A percentile compares a stretch with the other conserved stretches of the same genome.
Conservation (phyloP, 2,329 filamentous ascomycete species). For the Penicillium nordicum region DNA sequence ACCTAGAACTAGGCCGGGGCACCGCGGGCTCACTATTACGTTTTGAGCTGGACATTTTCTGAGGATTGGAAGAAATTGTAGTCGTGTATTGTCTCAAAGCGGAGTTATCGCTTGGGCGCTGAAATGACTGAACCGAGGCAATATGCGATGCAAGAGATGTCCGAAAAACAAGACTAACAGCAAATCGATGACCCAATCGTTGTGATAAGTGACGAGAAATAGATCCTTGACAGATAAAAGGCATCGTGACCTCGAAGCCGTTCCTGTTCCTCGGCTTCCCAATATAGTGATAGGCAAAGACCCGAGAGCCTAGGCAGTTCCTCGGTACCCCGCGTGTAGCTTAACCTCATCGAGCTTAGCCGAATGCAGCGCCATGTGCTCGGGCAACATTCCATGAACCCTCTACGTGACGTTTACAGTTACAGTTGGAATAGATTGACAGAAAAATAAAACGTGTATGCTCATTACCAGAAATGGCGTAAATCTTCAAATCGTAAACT, state of each 20-base stretch:
- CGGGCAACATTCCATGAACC: neutral
- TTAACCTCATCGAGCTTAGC: slow-evolving; percentile 18
- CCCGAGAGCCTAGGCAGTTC: slow-evolving; percentile 25
- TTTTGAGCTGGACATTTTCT: slow-evolving; percentile 24
- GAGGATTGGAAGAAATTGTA: neutral
- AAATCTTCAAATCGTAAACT: slow-evolving; percentile 32
- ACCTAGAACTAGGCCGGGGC: slow-evolving; percentile 65
- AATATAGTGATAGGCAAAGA: slow-evolving; percentile 13
- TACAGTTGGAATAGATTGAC: neutral
- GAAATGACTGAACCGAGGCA: neutral
- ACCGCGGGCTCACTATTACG: slow-evolving; percentile 37
- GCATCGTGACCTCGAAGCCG: slow-evolving; percentile 8
- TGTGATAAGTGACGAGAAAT: slow-evolving; percentile 3
- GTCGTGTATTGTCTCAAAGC: slow-evolving; percentile 15
- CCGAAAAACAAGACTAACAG: neutral
- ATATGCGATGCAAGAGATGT: neutral
- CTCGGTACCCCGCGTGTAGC: slow-evolving; percentile 24
- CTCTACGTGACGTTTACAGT: neutral
- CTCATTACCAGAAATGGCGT: slow-evolving; percentile 23
- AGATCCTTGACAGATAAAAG: neutral
- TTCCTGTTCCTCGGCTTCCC: neutral
- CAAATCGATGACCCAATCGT: neutral
- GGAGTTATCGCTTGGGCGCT: neutral
- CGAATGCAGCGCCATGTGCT: slow-evolving; percentile 19
- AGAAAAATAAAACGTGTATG: slow-evolving; percentile 11